Percentiles rank a stretch among this genome's conserved stretches.
Conservation (phyloP, 2,329 filamentous ascomycete genomes). For the Zasmidium cellare region DNA sequence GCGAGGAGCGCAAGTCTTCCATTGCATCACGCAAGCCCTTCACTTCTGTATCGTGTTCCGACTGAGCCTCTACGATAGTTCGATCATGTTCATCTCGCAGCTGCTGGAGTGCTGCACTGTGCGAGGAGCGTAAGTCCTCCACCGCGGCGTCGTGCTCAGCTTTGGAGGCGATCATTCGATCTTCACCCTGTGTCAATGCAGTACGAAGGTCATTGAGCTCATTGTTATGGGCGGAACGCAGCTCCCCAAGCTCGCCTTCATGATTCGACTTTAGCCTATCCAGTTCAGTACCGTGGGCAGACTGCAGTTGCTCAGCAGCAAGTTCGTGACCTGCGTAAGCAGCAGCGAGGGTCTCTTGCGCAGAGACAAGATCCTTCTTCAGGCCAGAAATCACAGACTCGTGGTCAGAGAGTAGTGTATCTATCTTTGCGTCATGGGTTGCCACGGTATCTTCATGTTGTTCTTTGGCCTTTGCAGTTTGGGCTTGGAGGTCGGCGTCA, state of each 20-base stretch:
- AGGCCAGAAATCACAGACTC: constrained; percentile 4
- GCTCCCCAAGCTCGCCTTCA: neutral
- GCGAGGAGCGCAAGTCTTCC: constrained; percentile 1
- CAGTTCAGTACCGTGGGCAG: constrained; percentile 5
- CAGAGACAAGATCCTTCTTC: constrained; percentile 6
- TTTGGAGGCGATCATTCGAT: neutral
- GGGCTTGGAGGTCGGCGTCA: constrained; percentile 5
- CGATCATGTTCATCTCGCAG: constrained; percentile 5
- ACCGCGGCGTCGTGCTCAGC: constrained; percentile 2
- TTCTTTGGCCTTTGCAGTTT: neutral
- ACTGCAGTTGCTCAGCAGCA: constrained; percentile 7
- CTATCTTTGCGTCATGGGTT: constrained; percentile 1
- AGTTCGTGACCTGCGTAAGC: neutral
- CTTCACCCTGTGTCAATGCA: neutral
- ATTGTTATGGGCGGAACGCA: neutral
- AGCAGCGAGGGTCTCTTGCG: constrained; percentile 1
- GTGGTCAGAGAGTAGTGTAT: neutral
- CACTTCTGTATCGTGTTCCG: too few species aligned
- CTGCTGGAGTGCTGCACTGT: constrained; percentile 2
- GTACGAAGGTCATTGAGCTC: neutral
- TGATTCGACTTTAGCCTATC: neutral
- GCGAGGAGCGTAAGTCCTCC: neutral
- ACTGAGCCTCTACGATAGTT: too few species aligned
- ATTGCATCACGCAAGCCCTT: too few species aligned
- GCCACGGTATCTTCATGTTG: constrained; percentile 2